Evolutionary conservation across 768 basidiomycete genomes (phyloP).

Genomic region (Leccinum rimulosum): DNA sequence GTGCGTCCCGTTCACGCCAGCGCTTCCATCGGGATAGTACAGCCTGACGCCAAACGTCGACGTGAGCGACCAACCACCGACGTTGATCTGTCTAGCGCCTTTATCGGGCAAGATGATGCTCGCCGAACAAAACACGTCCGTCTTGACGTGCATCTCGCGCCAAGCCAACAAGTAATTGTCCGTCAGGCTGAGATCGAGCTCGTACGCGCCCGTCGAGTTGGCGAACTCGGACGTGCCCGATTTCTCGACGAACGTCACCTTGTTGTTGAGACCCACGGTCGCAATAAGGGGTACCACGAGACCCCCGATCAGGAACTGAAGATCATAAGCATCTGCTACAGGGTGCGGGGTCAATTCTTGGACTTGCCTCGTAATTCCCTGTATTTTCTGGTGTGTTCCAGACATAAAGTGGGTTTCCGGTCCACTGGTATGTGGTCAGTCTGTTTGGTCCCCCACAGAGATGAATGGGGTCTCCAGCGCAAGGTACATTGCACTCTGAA

Average conservation of each 20-base stretch:
- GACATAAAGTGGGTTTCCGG: slow-evolving; percentile 45
- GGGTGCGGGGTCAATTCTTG: not conserved
- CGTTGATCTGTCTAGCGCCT: slow-evolving; percentile 39
- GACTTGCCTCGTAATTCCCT: slow-evolving; percentile 66
- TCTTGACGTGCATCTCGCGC: slow-evolving; percentile 74
- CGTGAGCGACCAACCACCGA: slow-evolving; percentile 55
- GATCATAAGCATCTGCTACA: not conserved
- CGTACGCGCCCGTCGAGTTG: slow-evolving; percentile 78
- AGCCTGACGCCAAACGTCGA: slow-evolving; percentile 74
- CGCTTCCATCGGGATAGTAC: slow-evolving; percentile 65
- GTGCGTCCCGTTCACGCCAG: slow-evolving; percentile 69
- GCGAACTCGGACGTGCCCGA: slow-evolving; percentile 47
- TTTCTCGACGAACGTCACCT: slow-evolving; percentile 79
- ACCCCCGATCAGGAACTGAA: slow-evolving; percentile 49
- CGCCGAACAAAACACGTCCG: slow-evolving; percentile 80
- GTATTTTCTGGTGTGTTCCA: slow-evolving; percentile 68
- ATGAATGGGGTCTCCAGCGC: slow-evolving; percentile 69
- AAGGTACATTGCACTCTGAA: slow-evolving; percentile 46
- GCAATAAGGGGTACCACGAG: slow-evolving; percentile 71
- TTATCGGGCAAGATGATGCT: slow-evolving; percentile 75
- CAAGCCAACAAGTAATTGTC: slow-evolving; percentile 48
- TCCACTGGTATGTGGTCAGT: slow-evolving; percentile 55
- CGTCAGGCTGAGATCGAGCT: slow-evolving; percentile 63
- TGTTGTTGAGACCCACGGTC: slow-evolving; percentile 78
- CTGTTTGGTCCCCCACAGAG: slow-evolving; percentile 61